phyloP scores from a whole-genome alignment of 106 monocot genomes.

The Dendrobium catenatum region DNA sequence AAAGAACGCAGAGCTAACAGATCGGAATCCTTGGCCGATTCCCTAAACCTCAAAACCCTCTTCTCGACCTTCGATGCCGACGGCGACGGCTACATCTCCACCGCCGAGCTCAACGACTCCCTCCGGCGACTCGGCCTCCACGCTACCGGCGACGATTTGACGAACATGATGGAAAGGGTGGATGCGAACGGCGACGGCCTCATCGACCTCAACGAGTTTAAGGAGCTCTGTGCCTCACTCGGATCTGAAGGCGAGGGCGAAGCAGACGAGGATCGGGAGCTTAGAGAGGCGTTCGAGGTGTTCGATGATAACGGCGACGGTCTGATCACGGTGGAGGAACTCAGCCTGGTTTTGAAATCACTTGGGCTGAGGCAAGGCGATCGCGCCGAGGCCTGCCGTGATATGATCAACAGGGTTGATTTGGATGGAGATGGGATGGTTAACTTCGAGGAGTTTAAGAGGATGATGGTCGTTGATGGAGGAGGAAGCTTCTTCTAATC shows the following conservation, averaged over 20 bases:
- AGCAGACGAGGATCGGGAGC: conserved; percentile 16
- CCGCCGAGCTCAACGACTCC: conserved; percentile 33
- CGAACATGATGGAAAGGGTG: conserved; percentile 27
- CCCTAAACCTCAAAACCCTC: conserved; percentile 12
- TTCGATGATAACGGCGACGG: conserved; percentile 57
- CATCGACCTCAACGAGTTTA: conserved; percentile 45
- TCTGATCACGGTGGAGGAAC: conserved; percentile 50
- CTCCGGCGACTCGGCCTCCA: conserved; percentile 25
- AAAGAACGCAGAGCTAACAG: background rate
- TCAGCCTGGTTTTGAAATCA: conserved; percentile 25
- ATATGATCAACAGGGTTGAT: conserved; percentile 58
- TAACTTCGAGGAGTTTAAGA: conserved; percentile 66
- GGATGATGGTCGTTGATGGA: conserved; percentile 40
- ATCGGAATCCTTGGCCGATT: background rate
- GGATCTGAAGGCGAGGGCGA: conserved; percentile 1
- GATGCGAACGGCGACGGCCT: conserved; percentile 47
- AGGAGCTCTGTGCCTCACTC: conserved; percentile 24
- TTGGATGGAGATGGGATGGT: conserved; percentile 65
- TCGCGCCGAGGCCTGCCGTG: conserved; percentile 32
- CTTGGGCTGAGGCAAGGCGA: conserved; percentile 32
- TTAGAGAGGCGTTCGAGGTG: conserved; percentile 54
- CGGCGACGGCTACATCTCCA: conserved; percentile 52
- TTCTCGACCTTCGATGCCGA: conserved; percentile 46
- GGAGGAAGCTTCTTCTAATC: background rate
- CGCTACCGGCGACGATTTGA: conserved; percentile 16